Evolutionary conservation across 1,139 yeast genomes (phyloP).

Genomic region (Candida albicans): DNA sequence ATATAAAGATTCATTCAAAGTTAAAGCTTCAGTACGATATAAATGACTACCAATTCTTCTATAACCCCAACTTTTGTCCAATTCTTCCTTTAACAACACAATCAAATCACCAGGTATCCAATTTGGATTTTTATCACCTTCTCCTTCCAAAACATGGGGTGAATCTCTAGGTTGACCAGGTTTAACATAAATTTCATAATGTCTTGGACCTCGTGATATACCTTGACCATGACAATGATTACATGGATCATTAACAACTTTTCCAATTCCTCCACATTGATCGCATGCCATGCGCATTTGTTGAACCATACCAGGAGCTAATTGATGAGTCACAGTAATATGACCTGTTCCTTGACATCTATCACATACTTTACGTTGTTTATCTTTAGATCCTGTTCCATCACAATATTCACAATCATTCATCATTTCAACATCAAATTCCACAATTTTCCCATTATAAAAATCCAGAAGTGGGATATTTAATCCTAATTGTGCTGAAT

Average conservation of each 20-base stretch:
- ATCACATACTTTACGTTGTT: conserved; percentile 60
- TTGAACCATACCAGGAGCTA: conserved; percentile 91
- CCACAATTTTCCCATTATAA: conserved; percentile 64
- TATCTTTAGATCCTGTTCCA: conserved; percentile 86
- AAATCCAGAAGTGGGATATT: conserved; percentile 63
- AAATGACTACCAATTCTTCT: conserved; percentile 73
- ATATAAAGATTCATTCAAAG: conserved; percentile 64
- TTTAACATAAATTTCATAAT: conserved; percentile 59
- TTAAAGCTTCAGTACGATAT: conserved; percentile 78
- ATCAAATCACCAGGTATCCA: conserved; percentile 77
- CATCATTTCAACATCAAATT: conserved; percentile 66
- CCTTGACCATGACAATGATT: conserved; percentile 69
- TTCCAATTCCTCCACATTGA: conserved; percentile 77
- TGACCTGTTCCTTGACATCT: conserved; percentile 78
- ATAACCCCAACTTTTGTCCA: conserved; percentile 69
- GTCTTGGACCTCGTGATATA: conserved; percentile 55
- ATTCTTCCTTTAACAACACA: conserved; percentile 57
- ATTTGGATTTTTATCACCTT: conserved; percentile 84
- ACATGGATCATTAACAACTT: conserved; percentile 63
- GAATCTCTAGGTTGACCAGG: conserved; percentile 71
- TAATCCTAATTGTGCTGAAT: conserved; percentile 57
- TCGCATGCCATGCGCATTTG: conserved; percentile 80
- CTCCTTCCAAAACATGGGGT: conserved; percentile 63
- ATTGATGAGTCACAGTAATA: conserved; percentile 63
- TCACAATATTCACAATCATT: conserved; percentile 74